Percentiles rank a stretch among this genome's conserved stretches.
These are phyloP conservation scores for Rhodotorula glutinis DNA, from an alignment of 1,284 basidiomycete species.

Conservation along the genomic window DNA sequence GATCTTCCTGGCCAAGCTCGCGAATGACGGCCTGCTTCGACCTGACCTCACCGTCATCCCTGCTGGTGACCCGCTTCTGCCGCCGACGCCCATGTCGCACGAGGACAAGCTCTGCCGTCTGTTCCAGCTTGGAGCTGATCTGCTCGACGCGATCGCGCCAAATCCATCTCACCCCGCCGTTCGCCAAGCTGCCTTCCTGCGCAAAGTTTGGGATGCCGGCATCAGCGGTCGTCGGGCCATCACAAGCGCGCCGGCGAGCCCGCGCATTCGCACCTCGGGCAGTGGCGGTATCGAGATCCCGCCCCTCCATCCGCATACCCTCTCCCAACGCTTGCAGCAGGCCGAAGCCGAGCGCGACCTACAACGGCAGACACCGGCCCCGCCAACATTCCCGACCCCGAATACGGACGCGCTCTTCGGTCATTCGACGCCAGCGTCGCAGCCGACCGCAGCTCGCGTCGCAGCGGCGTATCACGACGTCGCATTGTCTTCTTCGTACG, in stretches of 20 bases:
- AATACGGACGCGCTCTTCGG: not conserved
- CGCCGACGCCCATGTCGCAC: constrained; percentile 18
- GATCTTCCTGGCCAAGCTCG: constrained; percentile 38
- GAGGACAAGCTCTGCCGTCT: constrained; percentile 38
- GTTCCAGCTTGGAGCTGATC: constrained; percentile 36
- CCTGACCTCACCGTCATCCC: constrained; percentile 29
- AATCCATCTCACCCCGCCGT: constrained; percentile 27
- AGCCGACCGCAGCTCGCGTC: not conserved
- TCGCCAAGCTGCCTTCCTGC: constrained; percentile 38
- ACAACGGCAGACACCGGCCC: not conserved
- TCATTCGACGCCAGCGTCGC: not conserved
- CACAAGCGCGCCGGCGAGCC: constrained; percentile 29
- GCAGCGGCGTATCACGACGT: not conserved
- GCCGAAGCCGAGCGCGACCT: not conserved
- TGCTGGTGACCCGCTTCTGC: constrained; percentile 10
- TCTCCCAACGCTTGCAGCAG: not conserved
- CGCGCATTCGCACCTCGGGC: not conserved
- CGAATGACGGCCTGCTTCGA: constrained; percentile 35
- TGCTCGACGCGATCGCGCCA: constrained; percentile 37
- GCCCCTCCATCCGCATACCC: not conserved
- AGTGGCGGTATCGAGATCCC: not conserved
- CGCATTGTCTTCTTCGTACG: not conserved
- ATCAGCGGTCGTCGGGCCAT: constrained; percentile 25
- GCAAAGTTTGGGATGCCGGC: constrained; percentile 34
- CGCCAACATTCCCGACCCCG: not conserved